Evolutionary conservation across 257 asterid species (phyloP).

Genomic region (Anisodus tanguticus): DNA sequence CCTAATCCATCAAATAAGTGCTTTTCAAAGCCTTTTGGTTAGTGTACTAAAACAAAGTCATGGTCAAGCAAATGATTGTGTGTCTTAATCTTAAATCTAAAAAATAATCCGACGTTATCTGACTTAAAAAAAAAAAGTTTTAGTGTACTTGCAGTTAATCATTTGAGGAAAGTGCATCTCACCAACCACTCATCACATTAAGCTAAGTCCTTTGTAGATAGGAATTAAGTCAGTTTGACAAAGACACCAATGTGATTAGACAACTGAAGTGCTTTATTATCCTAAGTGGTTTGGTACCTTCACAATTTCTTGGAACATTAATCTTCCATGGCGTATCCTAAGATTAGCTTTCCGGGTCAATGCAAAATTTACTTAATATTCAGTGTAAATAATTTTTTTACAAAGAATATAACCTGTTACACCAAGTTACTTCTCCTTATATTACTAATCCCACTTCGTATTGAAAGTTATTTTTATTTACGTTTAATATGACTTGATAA

Average conservation of each 20-base stretch:
- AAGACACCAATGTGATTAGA: slow-evolving; percentile 17
- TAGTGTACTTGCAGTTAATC: slow-evolving; percentile 18
- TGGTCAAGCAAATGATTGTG: background rate
- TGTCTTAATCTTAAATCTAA: background rate
- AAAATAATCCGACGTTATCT: background rate
- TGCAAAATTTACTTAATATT: background rate
- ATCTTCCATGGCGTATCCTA: background rate
- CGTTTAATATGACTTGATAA: background rate
- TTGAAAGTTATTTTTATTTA: background rate
- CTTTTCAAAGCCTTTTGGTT: background rate
- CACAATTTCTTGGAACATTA: background rate
- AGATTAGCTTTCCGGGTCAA: background rate
- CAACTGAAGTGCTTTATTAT: background rate
- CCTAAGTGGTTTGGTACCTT: background rate
- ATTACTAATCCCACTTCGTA: background rate
- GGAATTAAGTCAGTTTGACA: background rate
- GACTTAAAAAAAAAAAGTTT: background rate
- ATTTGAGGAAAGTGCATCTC: slow-evolving; percentile 15
- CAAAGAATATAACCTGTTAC: background rate
- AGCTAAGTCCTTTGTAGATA: background rate
- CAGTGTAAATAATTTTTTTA: background rate
- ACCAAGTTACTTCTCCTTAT: background rate
- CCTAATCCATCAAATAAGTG: background rate
- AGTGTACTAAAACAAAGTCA: background rate
- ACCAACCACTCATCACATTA: slow-evolving; percentile 14